A percentile compares a stretch with the other conserved stretches of the same genome.
Conservation (phyloP, 805 yeast genomes). For the Yueomyces sinensis region DNA sequence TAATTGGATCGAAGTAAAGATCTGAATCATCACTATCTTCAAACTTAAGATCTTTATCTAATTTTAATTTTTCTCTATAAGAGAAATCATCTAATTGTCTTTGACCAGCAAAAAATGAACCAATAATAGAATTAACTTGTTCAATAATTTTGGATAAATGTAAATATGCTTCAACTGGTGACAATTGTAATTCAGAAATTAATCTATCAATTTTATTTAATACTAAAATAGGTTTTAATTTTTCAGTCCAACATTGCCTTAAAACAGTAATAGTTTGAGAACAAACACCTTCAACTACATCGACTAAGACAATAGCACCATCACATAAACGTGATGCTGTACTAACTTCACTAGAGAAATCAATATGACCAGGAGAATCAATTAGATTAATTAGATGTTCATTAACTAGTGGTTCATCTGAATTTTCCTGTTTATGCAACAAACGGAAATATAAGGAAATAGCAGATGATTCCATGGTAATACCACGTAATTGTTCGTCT, state of each 20-base stretch:
- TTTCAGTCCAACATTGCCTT: conserved; percentile 92
- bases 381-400: conserved; percentile 84
- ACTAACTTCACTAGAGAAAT: conserved; percentile 90
- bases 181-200: conserved; percentile 64
- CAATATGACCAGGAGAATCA: conserved; percentile 99
- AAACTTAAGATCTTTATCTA: conserved; percentile 34
- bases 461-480: conserved; percentile 96
- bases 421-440: conserved; percentile 30
- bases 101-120: conserved; percentile 86
- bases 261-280: conserved; percentile 93
- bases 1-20: conserved; percentile 75
- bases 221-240: conserved; percentile 75
- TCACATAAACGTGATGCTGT: conserved; percentile 94
- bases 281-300: conserved; percentile 96
- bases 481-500: conserved; percentile 92
- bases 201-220: conserved; percentile 85
- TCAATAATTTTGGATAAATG: conserved; percentile 74
- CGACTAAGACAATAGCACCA: conserved; percentile 90
- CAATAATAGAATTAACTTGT: conserved; percentile 89
- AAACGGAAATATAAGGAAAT: conserved; percentile 84
- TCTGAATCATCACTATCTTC: conserved; percentile 70
- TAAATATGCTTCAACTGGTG: conserved; percentile 73
- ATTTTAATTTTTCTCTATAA: conserved; percentile 56
- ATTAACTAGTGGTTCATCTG: conserved; percentile 36
- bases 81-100: conserved; percentile 76